These are phyloP conservation scores for Platanus orientalis DNA, from an alignment of 164 flowering plant species.

Conservation along the genomic window DNA sequence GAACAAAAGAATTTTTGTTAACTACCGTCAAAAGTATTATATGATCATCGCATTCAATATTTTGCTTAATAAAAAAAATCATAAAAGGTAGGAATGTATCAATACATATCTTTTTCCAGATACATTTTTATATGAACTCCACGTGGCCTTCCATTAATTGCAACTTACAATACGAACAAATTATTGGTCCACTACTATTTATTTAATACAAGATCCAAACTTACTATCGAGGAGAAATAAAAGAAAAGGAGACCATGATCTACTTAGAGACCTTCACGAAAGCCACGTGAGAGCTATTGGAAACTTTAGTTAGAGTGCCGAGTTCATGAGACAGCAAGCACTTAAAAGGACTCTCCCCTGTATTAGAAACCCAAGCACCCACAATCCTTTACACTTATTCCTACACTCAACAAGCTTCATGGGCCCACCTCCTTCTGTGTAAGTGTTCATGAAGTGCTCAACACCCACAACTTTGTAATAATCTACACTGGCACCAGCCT, in stretches of 20 bases:
- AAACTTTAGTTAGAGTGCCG: conserved; percentile 26
- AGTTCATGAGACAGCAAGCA: conserved; percentile 36
- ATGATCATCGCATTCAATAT: too few species aligned
- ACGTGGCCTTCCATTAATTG: too few species aligned
- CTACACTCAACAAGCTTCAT: conserved; percentile 28
- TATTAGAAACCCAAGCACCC: conserved; percentile 47
- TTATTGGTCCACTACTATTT: too few species aligned
- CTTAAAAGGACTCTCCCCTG: conserved; percentile 23
- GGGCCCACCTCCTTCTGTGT: conserved; percentile 21
- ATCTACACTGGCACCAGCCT: conserved; percentile 8
- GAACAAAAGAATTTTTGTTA: too few species aligned
- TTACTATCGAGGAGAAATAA: conserved; percentile 31
- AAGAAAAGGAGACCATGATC: background rate
- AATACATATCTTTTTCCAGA: too few species aligned
- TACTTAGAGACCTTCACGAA: conserved; percentile 30
- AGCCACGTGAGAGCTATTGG: conserved; percentile 28
- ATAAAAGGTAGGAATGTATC: too few species aligned
- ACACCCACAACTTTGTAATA: conserved; percentile 42
- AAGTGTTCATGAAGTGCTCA: conserved; percentile 29
- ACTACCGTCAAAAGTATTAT: too few species aligned
- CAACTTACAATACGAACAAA: too few species aligned
- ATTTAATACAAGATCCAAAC: too few species aligned
- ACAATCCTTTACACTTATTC: conserved; percentile 39
- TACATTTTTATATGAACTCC: too few species aligned
- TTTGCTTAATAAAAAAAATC: too few species aligned